phyloP scores from a whole-genome alignment of 805 yeast genomes.

The Candida michaelii region DNA sequence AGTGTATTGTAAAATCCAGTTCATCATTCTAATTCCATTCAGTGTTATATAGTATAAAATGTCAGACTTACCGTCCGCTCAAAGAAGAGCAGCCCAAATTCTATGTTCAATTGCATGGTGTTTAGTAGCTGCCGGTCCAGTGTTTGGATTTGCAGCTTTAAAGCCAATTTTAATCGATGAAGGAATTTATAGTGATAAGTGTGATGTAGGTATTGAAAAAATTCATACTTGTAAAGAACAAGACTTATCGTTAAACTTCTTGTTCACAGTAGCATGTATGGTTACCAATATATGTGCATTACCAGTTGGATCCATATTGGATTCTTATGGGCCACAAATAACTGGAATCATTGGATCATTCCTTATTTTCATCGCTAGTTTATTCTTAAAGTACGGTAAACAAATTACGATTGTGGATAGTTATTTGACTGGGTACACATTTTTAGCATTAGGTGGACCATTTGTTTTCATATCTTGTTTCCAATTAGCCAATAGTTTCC shows the following conservation, averaged over 20 bases:
- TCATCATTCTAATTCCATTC: too few relatives aligned
- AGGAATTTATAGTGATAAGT: constrained; percentile 68
- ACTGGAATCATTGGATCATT: constrained; percentile 74
- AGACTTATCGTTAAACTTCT: constrained; percentile 74
- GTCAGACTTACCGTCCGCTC: constrained; percentile 13
- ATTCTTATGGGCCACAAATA: constrained; percentile 74
- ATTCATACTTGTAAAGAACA: constrained; percentile 59
- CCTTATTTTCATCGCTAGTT: constrained; percentile 57
- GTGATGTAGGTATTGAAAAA: constrained; percentile 33
- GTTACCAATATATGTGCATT: constrained; percentile 81
- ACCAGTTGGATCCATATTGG: constrained; percentile 78
- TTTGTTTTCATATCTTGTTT: constrained; percentile 88
- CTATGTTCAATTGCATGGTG: constrained; percentile 84
- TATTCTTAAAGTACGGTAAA: constrained; percentile 42
- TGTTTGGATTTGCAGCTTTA: constrained; percentile 94
- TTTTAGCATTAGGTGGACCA: constrained; percentile 89
- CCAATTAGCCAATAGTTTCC: constrained; percentile 84
- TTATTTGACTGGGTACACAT: constrained; percentile 70
- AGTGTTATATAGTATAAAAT: too few relatives aligned
- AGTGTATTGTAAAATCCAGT: not conserved
- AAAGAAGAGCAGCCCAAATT: constrained; percentile 51
- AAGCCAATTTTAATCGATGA: constrained; percentile 78
- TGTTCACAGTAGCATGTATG: constrained; percentile 86
- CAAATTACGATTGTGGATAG: constrained; percentile 48
- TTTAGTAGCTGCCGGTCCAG: constrained; percentile 86